Evolutionary conservation across 106 monocot genomes (phyloP).

Genomic region (Dendrobium nobile): DNA sequence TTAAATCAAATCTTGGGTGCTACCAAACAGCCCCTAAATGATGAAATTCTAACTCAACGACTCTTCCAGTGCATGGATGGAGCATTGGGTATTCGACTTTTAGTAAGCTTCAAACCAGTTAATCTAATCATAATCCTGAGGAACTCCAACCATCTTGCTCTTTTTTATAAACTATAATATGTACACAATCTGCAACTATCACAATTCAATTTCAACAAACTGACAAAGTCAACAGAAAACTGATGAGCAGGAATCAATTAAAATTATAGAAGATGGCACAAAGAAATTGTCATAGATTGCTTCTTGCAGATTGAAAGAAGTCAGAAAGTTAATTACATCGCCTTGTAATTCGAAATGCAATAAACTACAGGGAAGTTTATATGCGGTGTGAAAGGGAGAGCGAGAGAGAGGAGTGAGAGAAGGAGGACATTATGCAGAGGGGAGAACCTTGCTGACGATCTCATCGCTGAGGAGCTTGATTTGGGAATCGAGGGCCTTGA

Average conservation of each 20-base stretch:
- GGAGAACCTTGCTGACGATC: constrained; percentile 87
- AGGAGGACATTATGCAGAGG: constrained; percentile 14
- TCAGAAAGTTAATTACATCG: no score
- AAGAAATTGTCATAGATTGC: background rate
- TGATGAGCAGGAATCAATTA: background rate
- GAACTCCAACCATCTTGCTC: background rate
- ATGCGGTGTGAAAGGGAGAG: background rate
- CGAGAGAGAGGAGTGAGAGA: background rate
- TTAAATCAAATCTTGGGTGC: no score
- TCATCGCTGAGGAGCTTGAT: constrained; percentile 72
- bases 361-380: background rate
- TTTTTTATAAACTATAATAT: background rate
- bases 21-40: background rate
- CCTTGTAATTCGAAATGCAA: no score
- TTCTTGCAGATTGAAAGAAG: background rate
- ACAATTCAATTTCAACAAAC: background rate
- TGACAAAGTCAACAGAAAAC: background rate
- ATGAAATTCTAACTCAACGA: background rate
- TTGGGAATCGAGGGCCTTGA: constrained; percentile 73
- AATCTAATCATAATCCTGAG: background rate
- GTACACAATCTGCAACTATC: background rate
- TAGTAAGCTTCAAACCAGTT: background rate
- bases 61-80: no score
- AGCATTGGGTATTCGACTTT: no score
- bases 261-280: background rate